Percentiles rank a stretch among this genome's conserved stretches.
These are phyloP conservation scores for Cladobotryum protrusum DNA, from an alignment of 2,329 filamentous ascomycete genomes.

Conservation along the genomic window DNA sequence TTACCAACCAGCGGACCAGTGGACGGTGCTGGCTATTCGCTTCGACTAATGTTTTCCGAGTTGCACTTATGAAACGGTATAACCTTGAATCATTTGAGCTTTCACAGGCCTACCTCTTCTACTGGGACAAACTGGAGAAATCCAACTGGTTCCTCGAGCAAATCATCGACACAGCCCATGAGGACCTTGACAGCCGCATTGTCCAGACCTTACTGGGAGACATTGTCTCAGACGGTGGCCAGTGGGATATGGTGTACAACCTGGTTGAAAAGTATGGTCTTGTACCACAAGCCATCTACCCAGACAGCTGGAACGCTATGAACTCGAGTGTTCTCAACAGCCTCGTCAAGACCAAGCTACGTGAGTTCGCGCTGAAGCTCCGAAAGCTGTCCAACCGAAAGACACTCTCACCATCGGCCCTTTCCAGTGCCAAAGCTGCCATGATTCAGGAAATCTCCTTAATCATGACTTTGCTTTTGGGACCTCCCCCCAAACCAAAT, in stretches of 20 bases:
- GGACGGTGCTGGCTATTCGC: conserved; percentile 92
- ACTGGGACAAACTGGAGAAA: conserved; percentile 93
- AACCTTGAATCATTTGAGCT: conserved; percentile 73
- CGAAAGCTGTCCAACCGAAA: conserved; percentile 44
- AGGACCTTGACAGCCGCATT: conserved; percentile 66
- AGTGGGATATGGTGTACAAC: conserved; percentile 91
- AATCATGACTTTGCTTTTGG: conserved; percentile 76
- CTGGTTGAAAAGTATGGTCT: conserved; percentile 82
- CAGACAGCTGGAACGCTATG: conserved; percentile 73
- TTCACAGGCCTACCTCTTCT: conserved; percentile 84
- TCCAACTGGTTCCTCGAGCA: conserved; percentile 85
- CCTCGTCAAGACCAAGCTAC: conserved; percentile 75
- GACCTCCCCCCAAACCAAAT: conserved; percentile 65
- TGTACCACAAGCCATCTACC: conserved; percentile 76
- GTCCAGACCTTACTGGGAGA: conserved; percentile 62
- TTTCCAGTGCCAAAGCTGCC: conserved; percentile 54
- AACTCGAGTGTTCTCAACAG: conserved; percentile 64
- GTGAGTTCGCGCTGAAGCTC: conserved; percentile 74
- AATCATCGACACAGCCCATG: conserved; percentile 64
- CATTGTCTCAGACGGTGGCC: conserved; percentile 74
- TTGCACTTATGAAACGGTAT: conserved; percentile 82
- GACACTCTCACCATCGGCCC: conserved; percentile 28
- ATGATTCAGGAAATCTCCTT: conserved; percentile 77
- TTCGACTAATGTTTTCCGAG: conserved; percentile 81
- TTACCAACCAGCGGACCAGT: conserved; percentile 77